Evolutionary conservation across 768 basidiomycete species (phyloP).

Genomic region (Crucibulum laeve): DNA sequence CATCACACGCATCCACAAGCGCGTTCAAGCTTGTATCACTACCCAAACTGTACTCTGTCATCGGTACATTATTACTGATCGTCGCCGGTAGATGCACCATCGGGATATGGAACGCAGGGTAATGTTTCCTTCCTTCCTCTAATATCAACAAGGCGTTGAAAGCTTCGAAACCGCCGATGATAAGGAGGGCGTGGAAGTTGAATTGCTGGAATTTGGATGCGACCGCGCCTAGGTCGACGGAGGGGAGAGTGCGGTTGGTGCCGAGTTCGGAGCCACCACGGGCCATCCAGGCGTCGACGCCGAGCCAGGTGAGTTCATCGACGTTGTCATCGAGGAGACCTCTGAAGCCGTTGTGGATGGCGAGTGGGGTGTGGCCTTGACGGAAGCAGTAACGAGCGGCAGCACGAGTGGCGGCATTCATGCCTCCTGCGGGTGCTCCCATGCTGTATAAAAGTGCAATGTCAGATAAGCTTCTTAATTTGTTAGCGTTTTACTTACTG

Average conservation of each 20-base stretch:
- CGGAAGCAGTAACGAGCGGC: constrained; percentile 90
- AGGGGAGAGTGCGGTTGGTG: constrained; percentile 88
- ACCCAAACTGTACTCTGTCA: constrained; percentile 95
- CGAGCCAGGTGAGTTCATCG: constrained; percentile 87
- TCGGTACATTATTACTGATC: constrained; percentile 95
- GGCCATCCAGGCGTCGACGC: constrained; percentile 94
- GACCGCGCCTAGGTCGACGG: constrained; percentile 80
- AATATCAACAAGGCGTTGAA: constrained; percentile 77
- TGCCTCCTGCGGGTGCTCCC: constrained; percentile 96
- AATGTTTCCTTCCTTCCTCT: constrained; percentile 74
- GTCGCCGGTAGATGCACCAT: constrained; percentile 96
- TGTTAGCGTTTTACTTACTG: constrained; percentile 52
- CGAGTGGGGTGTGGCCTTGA: constrained; percentile 91
- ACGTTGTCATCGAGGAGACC: constrained; percentile 90
- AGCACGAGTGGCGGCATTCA: constrained; percentile 97
- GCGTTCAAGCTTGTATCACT: constrained; percentile 98
- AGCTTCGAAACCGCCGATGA: constrained; percentile 97
- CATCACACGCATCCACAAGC: constrained; percentile 94
- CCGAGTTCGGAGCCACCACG: constrained; percentile 97
- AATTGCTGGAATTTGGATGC: constrained; percentile 91
- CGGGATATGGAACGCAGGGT: constrained; percentile 92
- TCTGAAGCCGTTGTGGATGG: constrained; percentile 93
- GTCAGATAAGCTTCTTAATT: background rate
- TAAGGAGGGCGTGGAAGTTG: constrained; percentile 69
- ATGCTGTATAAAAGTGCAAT: constrained; percentile 45